Conservation (phyloP, 805 yeast genomes). For the Wickerhamomyces kurtzmanii region DNA sequence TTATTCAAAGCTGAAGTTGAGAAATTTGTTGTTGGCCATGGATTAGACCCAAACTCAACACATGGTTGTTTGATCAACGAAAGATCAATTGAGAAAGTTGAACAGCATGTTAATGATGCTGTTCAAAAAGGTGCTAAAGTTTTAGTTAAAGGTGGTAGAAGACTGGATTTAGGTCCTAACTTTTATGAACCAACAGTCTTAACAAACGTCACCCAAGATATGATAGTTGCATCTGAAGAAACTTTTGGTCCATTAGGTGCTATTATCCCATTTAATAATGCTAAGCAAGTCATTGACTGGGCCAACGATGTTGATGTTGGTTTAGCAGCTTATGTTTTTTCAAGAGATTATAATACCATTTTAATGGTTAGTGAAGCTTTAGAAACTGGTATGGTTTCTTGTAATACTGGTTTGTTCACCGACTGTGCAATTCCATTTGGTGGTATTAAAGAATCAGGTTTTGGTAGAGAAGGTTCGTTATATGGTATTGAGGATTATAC, state of each 20-base stretch:
- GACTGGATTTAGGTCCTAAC: constrained; percentile 36
- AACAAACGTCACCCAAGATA: constrained; percentile 37
- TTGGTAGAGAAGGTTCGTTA: constrained; percentile 61
- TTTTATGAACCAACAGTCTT: constrained; percentile 49
- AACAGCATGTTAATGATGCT: constrained; percentile 45
- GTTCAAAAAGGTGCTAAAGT: constrained; percentile 42
- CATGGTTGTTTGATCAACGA: constrained; percentile 50
- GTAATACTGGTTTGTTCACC: constrained; percentile 48
- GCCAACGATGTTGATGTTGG: constrained; percentile 51
- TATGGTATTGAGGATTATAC: constrained; percentile 55
- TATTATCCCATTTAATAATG: constrained; percentile 39
- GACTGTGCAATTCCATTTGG: constrained; percentile 52
- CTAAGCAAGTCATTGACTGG: constrained; percentile 39
- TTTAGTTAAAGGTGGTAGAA: constrained; percentile 40
- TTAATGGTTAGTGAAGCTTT: constrained; percentile 44
- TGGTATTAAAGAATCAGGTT: constrained; percentile 58
- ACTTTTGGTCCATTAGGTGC: constrained; percentile 63
- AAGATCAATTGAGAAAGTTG: constrained; percentile 41
- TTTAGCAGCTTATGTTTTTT: constrained; percentile 49
- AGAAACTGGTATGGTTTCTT: constrained; percentile 59
- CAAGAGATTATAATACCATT: constrained; percentile 38
- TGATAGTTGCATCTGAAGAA: constrained; percentile 44
- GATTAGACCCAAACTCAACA: constrained; percentile 38
- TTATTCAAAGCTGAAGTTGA: constrained; percentile 34
- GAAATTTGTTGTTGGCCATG: constrained; percentile 44